Evolutionary conservation across 2,329 filamentous ascomycete species (phyloP).

Genomic region (Curvularia lunata): DNA sequence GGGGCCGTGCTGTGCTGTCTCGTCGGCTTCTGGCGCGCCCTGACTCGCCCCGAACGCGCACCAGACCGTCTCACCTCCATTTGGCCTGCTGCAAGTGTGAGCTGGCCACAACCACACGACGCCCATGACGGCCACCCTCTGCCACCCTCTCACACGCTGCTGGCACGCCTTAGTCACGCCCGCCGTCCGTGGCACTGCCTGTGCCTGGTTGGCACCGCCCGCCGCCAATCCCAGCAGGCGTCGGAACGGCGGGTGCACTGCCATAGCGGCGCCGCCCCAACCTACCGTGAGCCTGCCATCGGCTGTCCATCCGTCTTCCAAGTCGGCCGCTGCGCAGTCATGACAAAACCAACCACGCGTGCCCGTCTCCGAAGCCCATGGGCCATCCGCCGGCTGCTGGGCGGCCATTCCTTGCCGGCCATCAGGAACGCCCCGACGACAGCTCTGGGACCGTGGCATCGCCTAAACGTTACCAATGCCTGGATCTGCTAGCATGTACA

Average conservation of each 20-base stretch:
- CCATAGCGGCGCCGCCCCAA: slow-evolving; percentile 24
- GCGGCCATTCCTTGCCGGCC: slow-evolving; percentile 25
- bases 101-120: slow-evolving; percentile 31
- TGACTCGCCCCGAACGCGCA: slow-evolving; percentile 38
- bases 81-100: slow-evolving; percentile 38
- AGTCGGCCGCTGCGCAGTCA: slow-evolving; percentile 27
- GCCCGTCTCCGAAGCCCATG: slow-evolving; percentile 10
- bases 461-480: not conserved
- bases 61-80: slow-evolving; percentile 37
- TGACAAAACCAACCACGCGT: slow-evolving; percentile 25
- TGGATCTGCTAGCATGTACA: too few relatives aligned
- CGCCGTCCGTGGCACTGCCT: too few relatives aligned
- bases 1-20: slow-evolving; percentile 38
- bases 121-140: not conserved
- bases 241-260: slow-evolving; percentile 45
- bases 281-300: not conserved
- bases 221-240: not conserved
- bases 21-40: slow-evolving; percentile 49
- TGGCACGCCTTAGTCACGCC: slow-evolving; percentile 18
- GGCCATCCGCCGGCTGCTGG: slow-evolving; percentile 4
- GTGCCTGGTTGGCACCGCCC: too few relatives aligned
- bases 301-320: not conserved
- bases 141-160: not conserved
- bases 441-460: not conserved
- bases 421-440: slow-evolving; percentile 16